These are phyloP conservation scores for Candida methanosorbosa DNA, from an alignment of 805 yeast genomes.

Conservation along the genomic window DNA sequence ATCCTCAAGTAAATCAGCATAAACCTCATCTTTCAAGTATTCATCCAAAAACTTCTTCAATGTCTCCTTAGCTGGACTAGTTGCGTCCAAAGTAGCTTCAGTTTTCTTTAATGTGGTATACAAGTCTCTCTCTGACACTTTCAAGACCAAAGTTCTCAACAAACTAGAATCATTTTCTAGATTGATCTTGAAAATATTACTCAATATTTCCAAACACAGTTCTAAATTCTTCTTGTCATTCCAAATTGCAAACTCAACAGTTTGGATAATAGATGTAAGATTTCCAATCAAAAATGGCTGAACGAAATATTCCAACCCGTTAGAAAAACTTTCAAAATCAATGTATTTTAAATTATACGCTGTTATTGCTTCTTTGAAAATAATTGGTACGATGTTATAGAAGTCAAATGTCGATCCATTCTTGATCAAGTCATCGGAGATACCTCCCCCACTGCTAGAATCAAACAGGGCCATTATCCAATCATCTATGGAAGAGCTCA, in stretches of 20 bases:
- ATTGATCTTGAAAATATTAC: background rate
- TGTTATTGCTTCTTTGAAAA: conserved; percentile 62
- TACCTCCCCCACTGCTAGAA: conserved; percentile 34
- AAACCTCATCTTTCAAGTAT: no score
- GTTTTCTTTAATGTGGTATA: conserved; percentile 5
- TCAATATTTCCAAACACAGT: background rate
- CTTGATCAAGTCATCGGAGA: conserved; percentile 74
- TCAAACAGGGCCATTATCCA: conserved; percentile 83
- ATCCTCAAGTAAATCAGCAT: no score
- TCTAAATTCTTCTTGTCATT: background rate
- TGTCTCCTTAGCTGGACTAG: no score
- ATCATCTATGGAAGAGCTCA: conserved; percentile 34
- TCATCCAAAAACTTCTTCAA: no score
- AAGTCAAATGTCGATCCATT: conserved; percentile 59
- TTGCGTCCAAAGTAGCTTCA: no score
- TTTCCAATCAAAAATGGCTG: conserved; percentile 68
- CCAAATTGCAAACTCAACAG: conserved; percentile 7
- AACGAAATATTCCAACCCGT: conserved; percentile 80
- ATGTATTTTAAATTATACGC: conserved; percentile 50
- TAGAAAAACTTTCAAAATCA: conserved; percentile 50
- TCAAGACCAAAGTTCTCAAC: conserved; percentile 9
- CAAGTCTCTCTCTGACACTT: conserved; percentile 10
- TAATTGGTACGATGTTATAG: conserved; percentile 58
- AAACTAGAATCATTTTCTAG: background rate
- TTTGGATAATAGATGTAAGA: conserved; percentile 36